These are phyloP conservation scores for Jaltomata sinuosa DNA, from an alignment of 257 asterid genomes.

Conservation along the genomic window DNA sequence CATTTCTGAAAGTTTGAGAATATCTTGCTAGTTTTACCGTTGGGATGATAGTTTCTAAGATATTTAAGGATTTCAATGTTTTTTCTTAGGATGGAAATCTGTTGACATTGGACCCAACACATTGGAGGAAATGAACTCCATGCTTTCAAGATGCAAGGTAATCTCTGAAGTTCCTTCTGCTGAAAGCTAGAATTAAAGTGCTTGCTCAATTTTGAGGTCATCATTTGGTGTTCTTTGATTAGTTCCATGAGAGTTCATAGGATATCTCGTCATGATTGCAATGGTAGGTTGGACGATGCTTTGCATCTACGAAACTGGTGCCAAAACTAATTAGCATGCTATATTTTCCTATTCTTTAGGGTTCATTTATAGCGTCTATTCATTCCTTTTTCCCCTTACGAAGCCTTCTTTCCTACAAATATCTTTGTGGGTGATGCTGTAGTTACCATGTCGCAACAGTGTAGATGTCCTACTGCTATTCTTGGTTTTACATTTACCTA, in stretches of 20 bases:
- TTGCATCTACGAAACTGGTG: neutral
- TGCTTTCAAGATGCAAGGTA: constrained; percentile 70
- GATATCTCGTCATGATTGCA: neutral
- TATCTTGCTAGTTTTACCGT: neutral
- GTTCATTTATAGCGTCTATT: neutral
- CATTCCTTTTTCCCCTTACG: neutral
- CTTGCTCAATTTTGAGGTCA: neutral
- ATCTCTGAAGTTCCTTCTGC: neutral
- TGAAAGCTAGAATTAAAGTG: neutral
- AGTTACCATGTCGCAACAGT: neutral
- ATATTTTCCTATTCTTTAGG: neutral
- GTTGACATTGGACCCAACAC: constrained; percentile 83
- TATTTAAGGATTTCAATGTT: neutral
- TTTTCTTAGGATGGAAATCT: constrained; percentile 67
- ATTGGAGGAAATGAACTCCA: constrained; percentile 42
- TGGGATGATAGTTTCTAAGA: neutral
- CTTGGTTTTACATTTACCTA: neutral
- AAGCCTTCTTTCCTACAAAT: neutral
- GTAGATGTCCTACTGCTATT: neutral
- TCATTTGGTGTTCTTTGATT: neutral
- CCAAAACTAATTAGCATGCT: neutral
- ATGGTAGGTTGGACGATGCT: neutral
- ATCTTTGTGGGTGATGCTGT: neutral
- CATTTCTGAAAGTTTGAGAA: neutral
- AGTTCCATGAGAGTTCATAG: neutral